Evolutionary conservation across 2,329 filamentous ascomycete genomes (phyloP).

Genomic region (Didymellaceae sp.): DNA sequence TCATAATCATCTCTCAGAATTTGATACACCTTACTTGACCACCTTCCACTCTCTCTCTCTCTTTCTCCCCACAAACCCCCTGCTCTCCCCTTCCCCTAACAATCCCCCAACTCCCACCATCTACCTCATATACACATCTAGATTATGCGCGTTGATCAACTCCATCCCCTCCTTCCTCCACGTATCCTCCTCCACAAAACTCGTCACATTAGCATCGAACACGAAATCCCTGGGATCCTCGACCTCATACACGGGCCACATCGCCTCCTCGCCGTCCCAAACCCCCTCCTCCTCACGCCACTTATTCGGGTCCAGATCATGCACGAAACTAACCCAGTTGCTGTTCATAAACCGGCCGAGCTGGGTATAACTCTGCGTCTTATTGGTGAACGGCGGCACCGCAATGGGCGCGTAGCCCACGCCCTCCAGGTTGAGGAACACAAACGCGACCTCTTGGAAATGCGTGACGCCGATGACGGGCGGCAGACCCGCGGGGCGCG

Average conservation of each 20-base stretch:
- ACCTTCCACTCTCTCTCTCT: no score
- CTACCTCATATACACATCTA: constrained; percentile 17
- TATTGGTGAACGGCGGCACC: constrained; percentile 45
- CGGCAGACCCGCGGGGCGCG: constrained; percentile 55
- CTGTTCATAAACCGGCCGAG: constrained; percentile 53
- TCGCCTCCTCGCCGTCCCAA: constrained; percentile 30
- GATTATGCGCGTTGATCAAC: constrained; percentile 47
- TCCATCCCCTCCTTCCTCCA: constrained; percentile 54
- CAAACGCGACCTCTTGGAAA: constrained; percentile 60
- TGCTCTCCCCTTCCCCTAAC: no score
- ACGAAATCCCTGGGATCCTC: constrained; percentile 51
- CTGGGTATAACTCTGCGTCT: constrained; percentile 46
- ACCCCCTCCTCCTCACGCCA: constrained; percentile 25
- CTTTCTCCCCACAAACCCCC: no score
- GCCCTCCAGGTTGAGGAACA: constrained; percentile 55
- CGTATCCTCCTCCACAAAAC: constrained; percentile 52
- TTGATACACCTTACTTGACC: no score
- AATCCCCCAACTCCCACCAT: no score
- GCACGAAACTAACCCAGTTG: constrained; percentile 56
- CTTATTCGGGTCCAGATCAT: constrained; percentile 41
- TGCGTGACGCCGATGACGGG: constrained; percentile 58
- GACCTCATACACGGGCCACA: constrained; percentile 52
- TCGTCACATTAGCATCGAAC: constrained; percentile 55
- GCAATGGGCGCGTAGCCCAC: constrained; percentile 49
- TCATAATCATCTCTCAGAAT: no score